phyloP scores from a whole-genome alignment of 768 basidiomycete species.

The Galerina marginata region DNA sequence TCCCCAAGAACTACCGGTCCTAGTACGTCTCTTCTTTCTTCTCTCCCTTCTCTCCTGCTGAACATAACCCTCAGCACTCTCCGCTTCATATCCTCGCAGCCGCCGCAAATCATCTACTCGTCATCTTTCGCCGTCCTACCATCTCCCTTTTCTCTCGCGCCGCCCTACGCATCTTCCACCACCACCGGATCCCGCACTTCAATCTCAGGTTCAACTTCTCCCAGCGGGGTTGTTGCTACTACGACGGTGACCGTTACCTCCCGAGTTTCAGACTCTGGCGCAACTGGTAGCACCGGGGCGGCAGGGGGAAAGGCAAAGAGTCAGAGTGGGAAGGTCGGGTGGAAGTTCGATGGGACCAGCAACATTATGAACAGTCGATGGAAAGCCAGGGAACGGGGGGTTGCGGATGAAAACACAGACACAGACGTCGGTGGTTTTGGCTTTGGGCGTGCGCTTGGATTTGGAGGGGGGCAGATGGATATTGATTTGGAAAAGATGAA shows the following conservation, averaged over 20 bases:
- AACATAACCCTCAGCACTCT: slow-evolving; percentile 32
- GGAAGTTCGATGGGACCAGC: no score
- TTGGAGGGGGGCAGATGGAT: background rate
- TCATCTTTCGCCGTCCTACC: slow-evolving; percentile 53
- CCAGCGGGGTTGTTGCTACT: background rate
- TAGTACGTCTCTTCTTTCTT: slow-evolving; percentile 28
- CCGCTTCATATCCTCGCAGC: slow-evolving; percentile 35
- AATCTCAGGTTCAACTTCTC: background rate
- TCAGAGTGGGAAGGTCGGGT: background rate
- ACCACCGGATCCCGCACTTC: background rate
- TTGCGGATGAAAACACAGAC: no score
- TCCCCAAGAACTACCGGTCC: slow-evolving; percentile 28
- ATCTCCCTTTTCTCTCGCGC: slow-evolving; percentile 18
- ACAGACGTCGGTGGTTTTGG: background rate
- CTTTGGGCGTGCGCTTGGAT: background rate
- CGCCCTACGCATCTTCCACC: background rate
- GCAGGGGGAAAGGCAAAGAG: background rate
- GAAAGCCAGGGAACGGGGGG: no score
- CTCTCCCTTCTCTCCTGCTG: background rate
- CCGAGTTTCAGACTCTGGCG: slow-evolving; percentile 3
- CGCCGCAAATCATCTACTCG: slow-evolving; percentile 47
- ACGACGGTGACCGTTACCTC: slow-evolving; percentile 18
- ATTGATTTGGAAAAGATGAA: slow-evolving; percentile 40
- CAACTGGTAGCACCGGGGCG: background rate
- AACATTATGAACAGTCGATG: no score